Evolutionary conservation across 495 filamentous ascomycete species (phyloP).

Genomic region (Ascodesmis nigricans): DNA sequence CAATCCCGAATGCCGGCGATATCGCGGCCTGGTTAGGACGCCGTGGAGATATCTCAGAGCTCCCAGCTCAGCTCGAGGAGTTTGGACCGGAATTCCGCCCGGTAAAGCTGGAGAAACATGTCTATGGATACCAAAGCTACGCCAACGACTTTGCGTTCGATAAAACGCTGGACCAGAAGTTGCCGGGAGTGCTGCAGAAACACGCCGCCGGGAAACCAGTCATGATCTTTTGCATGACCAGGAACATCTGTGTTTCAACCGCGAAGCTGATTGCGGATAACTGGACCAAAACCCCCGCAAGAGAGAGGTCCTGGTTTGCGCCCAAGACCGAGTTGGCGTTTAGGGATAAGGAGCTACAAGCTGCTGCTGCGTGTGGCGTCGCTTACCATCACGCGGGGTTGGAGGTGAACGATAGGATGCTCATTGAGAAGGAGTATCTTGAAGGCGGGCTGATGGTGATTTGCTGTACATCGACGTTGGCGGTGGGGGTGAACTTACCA

Average conservation of each 20-base stretch:
- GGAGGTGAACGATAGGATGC: conserved; percentile 41
- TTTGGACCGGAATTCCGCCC: conserved; percentile 87
- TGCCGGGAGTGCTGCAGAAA: conserved; percentile 51
- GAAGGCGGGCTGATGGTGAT: conserved; percentile 65
- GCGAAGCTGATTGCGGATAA: conserved; percentile 48
- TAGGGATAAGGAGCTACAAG: conserved; percentile 41
- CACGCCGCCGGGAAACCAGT: conserved; percentile 67
- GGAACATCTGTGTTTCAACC: conserved; percentile 53
- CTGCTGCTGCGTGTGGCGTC: conserved; percentile 44
- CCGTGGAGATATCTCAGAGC: conserved; percentile 38
- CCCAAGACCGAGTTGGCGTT: conserved; percentile 35
- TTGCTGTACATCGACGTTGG: conserved; percentile 86
- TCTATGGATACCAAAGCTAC: conserved; percentile 47
- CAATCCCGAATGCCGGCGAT: conserved; percentile 78
- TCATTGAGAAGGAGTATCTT: conserved; percentile 51
- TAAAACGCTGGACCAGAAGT: conserved; percentile 51
- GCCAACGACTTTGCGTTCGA: conserved; percentile 79
- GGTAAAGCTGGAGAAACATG: conserved; percentile 66
- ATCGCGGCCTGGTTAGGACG: conserved; percentile 84
- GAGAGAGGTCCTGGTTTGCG: conserved; percentile 43
- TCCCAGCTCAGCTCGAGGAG: conserved; percentile 49
- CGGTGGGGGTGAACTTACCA: conserved; percentile 82
- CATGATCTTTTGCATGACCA: conserved; percentile 79
- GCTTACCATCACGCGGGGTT: conserved; percentile 91
- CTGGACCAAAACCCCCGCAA: conserved; percentile 35